Percentiles rank a stretch among this genome's conserved stretches.
phyloP scores from a whole-genome alignment of 305 asterid genomes.

The Fraxinus sp. region DNA sequence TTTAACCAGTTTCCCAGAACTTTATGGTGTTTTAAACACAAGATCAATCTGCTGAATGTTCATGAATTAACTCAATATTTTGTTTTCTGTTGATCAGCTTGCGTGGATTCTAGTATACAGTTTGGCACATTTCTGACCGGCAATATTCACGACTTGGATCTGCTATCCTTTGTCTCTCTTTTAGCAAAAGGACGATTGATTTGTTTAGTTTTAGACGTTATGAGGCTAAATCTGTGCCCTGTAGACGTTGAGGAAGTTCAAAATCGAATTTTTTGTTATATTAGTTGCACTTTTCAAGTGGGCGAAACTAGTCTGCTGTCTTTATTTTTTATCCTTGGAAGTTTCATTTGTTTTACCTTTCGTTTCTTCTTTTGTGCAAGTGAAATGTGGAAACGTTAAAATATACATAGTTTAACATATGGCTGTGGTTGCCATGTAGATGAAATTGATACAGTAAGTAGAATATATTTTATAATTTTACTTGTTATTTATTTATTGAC shows the following conservation, averaged over 20 bases:
- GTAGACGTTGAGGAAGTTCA: slow-evolving; percentile 24
- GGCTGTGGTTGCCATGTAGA: not conserved
- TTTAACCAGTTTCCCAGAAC: not conserved
- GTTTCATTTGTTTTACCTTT: not conserved
- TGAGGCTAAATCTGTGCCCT: slow-evolving; percentile 20
- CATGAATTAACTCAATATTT: slow-evolving; percentile 4
- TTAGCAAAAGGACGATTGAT: slow-evolving; percentile 15
- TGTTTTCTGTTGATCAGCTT: slow-evolving; percentile 49
- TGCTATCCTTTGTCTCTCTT: slow-evolving; percentile 2
- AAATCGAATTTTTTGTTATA: slow-evolving; percentile 17
- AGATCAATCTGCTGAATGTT: not conserved
- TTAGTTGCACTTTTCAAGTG: slow-evolving; percentile 23
- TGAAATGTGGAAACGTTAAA: not conserved
- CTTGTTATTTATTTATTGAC: too few relatives aligned
- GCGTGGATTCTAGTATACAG: slow-evolving; percentile 93
- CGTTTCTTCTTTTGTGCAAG: not conserved
- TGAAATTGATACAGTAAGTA: not conserved
- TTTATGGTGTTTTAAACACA: not conserved
- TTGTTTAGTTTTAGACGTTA: slow-evolving; percentile 18
- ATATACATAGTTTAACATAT: not conserved
- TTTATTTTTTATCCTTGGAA: not conserved
- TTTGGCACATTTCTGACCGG: slow-evolving; percentile 76
- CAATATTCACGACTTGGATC: slow-evolving; percentile 17
- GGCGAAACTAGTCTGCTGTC: slow-evolving; percentile 32
- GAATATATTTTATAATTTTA: too few relatives aligned